Evolutionary conservation across 2,329 filamentous ascomycete genomes (phyloP), one percentile per base, ranked within the genome.

Genomic region (Sarocladiaceae sp.): DNA sequence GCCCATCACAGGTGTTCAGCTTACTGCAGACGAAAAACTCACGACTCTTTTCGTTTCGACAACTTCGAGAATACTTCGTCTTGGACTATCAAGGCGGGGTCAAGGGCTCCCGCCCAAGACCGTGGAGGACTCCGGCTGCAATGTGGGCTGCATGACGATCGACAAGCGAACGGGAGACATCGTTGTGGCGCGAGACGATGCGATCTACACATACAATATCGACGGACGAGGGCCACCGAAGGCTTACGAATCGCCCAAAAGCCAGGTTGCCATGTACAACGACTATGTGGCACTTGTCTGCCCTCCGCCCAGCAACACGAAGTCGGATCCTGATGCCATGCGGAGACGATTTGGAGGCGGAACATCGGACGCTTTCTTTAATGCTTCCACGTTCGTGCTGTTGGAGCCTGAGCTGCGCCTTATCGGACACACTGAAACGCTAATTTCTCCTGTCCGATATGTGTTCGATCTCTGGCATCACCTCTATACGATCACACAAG

Each of bases 41-140:
- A 94, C 88, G 2, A 93, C 88, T 0, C 77, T 99, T 0, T 97
- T 96, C 66, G 88, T 99, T 52, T 89, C 92, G 3, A 99, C 94
- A 0, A 97, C 92, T 0, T 87, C 84, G 26, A 84, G 90, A 40
- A 90, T 99, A 53, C 74, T 96, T 58, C 96, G 90, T 53, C 76
- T 99, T 44, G 82, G 89, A 3, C 90, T 97, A 56, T 89, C 90
- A 10, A 91, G 91, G 22, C 87, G 88, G 66, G 92, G 92, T 1
- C 92, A 97, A 67, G 90, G 92, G 15, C 87, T 95, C 59, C 88
- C 92, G 4, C 88, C 93, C 3, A 87, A 92, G 58, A 89, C 90
- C 0, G 77, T 97, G 17, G 94, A 97, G 65, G 92, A 97, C 63
- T 78, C 82, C 17, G 94, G 94, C 2, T 97, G 93, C 63, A 92